These are phyloP conservation scores for Stachybotrys chlorohalonatus DNA, from an alignment of 2,329 filamentous ascomycete genomes.

Conservation along the genomic window DNA sequence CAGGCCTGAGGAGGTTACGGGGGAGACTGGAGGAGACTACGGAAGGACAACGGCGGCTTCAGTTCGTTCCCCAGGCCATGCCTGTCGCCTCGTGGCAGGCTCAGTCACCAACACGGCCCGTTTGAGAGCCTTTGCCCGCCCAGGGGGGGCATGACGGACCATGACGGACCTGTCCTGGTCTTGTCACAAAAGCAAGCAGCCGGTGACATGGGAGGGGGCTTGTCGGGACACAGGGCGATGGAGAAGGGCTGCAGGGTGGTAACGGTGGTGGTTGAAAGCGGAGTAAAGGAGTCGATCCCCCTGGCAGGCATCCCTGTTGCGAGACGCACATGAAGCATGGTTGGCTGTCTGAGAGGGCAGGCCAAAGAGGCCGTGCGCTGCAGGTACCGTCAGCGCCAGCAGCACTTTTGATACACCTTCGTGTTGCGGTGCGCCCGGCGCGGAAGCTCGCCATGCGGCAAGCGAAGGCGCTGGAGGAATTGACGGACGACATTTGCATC, in stretches of 20 bases:
- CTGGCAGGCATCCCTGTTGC: not conserved
- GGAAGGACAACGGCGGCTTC: not conserved
- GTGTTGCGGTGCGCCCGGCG: too few species aligned
- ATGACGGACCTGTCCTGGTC: too few species aligned
- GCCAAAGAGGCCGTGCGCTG: not conserved
- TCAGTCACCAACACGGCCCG: not conserved
- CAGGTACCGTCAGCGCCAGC: not conserved
- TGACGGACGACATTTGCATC: too few species aligned
- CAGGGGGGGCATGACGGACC: too few species aligned
- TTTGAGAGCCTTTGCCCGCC: not conserved
- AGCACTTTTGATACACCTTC: not conserved
- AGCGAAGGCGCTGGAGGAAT: too few species aligned
- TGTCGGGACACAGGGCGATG: not conserved
- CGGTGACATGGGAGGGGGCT: not conserved
- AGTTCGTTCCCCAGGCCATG: not conserved
- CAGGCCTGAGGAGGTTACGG: not conserved
- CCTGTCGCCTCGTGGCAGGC: not conserved
- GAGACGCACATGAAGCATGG: not conserved
- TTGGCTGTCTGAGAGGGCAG: not conserved
- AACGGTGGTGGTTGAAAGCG: not conserved
- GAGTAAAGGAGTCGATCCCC: not conserved
- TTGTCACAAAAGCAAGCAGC: too few species aligned
- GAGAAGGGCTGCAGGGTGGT: not conserved
- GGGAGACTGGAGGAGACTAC: not conserved
- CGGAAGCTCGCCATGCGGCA: too few species aligned